Base-by-base conservation (phyloP, 2,329 filamentous ascomycete species). In the Cercospora citrullina region DNA sequence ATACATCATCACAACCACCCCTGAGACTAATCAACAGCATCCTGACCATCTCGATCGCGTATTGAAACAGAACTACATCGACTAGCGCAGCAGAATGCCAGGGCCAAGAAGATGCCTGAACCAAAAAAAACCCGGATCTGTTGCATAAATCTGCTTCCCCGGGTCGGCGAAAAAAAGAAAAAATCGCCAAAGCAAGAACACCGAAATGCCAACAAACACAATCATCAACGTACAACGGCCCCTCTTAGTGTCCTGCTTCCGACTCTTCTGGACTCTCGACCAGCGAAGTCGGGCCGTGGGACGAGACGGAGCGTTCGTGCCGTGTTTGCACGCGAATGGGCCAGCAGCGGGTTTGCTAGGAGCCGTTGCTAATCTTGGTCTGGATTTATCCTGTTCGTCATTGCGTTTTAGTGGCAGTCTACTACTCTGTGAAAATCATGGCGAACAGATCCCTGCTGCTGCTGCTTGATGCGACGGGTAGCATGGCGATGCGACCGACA, bases 261-360 rank as follows among this genome's bases (percentile, higher is more conserved):
- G 53, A 57, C 28, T 57, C 26, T 18, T 31, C 53, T 57, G 26
- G 51, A 26, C 23, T 28, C 53, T 18, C 6, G 26, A 57, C 14
- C 26, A 57, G 53, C 53, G 53, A 57, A 57, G 53, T 57, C 53
- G 53, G 53, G 53, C 53, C 53, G 53, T 57, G 53, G 53, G 53
- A 57, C 26, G 26, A 57, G 53, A 57, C 53, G 53, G 53, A 57
- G 53, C 53, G 53, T 30, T 28, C 28, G 53, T 57, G 53, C 53
- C 53, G 53, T 26, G n/a, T 53, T 21, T 16, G 18, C 48, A 53
- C 48, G 48, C 48, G 48, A 23, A 53, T 53, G 48, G 18, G 48
- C 18, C 23, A 39, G 48, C 48, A 53, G 45, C 45, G 45, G 18
- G 45, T 36, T 36, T n/a, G 33, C 33, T 14, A 14, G 33, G 33